A percentile compares a stretch with the other conserved stretches of the same genome.
Conservation (phyloP, 208 protist genomes). For the Leishmania aethiopica region DNA sequence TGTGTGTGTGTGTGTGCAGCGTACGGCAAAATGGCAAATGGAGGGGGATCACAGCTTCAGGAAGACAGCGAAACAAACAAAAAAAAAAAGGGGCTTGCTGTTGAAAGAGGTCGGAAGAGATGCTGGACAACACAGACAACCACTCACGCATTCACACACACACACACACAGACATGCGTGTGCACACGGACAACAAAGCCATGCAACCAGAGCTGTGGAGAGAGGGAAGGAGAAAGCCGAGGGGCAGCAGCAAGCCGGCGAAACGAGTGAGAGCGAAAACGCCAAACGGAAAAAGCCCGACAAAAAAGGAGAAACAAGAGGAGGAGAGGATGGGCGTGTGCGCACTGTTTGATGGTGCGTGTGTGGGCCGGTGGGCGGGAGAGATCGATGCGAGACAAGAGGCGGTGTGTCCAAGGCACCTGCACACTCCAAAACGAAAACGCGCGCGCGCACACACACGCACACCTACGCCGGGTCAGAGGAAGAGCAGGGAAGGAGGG, state of each 20-base stretch:
- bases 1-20: background rate
- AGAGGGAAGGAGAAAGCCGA: background rate
- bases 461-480: background rate
- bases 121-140: background rate
- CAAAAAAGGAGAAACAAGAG: background rate
- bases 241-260: background rate
- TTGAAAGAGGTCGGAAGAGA: background rate
- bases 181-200: background rate
- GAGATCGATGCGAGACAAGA: background rate
- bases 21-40: background rate
- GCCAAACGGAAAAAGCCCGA: background rate
- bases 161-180: background rate
- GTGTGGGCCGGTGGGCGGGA: background rate
- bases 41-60: background rate
- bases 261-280: background rate
- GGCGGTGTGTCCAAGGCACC: background rate
- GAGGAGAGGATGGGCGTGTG: background rate
- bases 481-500: background rate
- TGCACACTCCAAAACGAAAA: background rate
- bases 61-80: background rate
- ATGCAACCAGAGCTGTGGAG: background rate
- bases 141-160: constrained; percentile 2
- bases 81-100: background rate
- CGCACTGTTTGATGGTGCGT: background rate
- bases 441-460: background rate